Evolutionary conservation across 2,329 filamentous ascomycete genomes (phyloP), one percentile per base, ranked within the genome.

Genomic region (Aspergillus ruber): DNA sequence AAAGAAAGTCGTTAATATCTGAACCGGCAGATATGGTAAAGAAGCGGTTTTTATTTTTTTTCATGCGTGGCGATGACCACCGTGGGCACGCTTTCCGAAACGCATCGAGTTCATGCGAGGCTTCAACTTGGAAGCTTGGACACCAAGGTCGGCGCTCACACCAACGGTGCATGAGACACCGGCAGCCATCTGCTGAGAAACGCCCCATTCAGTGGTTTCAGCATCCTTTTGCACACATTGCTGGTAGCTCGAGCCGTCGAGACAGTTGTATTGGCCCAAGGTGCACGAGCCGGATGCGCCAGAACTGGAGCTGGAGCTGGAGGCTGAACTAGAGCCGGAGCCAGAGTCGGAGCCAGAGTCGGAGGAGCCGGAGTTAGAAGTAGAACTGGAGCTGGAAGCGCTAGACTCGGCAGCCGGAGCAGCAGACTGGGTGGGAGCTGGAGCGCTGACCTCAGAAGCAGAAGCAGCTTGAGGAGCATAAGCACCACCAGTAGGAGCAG

Each of bases 231-330:
- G 25, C 25, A 29, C 25, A 56, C 81, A 84, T 47, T 80, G 79
- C 66, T 84, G 81, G 72, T 81, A 84, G 43, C 74, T 70, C 20
- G 63, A 66, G 43, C 79, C 80, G 15, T 66, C 70, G 21, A 81
- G 66, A 60, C 82, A 84, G 65, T 80, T 78, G 78, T 78, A 84
- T 13, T 64, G 56, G 17, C 82, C 82, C 56, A 84, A 80, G 3
- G 66, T 49, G 29, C 59, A 35, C n/a, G 36, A 39, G 10, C 17
- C 36, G 17, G 36, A 39, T 12, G 10, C 64, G 67, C 82, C 84
- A 17, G 72, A 46, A 12, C 72, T 65, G 27, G 72, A 73, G 25
- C 25, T 27, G 25, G 25, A 27, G 25, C 25, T 12, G 8, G 25
- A 21, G 21, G 21, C 6, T 69, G 59, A 18, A 61, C 27, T 21